A percentile compares a stretch with the other conserved stretches of the same genome.
These are phyloP conservation scores for Cinnamomum chago DNA, from an alignment of 164 flowering plant genomes.

Conservation along the genomic window DNA sequence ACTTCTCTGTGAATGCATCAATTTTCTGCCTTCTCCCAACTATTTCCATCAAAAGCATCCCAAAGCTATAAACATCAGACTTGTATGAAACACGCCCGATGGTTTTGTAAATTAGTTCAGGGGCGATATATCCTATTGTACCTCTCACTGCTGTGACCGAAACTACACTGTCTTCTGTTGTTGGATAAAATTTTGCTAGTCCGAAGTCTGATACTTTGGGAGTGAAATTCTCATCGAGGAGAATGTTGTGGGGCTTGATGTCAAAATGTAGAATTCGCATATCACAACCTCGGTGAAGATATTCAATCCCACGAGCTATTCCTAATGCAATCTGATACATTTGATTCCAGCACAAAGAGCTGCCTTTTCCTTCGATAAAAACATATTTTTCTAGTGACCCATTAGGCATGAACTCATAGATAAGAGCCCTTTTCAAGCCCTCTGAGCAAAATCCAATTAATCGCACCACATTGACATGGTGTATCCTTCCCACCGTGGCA, in stretches of 20 bases:
- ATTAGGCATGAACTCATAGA: conserved; percentile 15
- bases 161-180: neutral
- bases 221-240: conserved; percentile 3
- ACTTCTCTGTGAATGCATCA: neutral
- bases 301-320: conserved; percentile 1
- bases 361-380: neutral
- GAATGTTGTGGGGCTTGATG: conserved; percentile 16
- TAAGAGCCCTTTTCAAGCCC: conserved; percentile 7
- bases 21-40: conserved; percentile 1
- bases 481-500: conserved; percentile 9
- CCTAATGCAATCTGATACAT: conserved; percentile 1
- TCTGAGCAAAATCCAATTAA: conserved; percentile 7
- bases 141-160: conserved; percentile 2
- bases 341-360: neutral
- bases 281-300: conserved; percentile 8
- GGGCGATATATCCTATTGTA: conserved; percentile 12
- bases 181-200: conserved; percentile 1
- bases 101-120: conserved; percentile 3
- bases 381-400: conserved; percentile 8
- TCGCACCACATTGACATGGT: conserved; percentile 12
- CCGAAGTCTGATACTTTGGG: conserved; percentile 15
- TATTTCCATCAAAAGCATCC: conserved; percentile 13
- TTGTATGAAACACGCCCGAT: conserved; percentile 2
- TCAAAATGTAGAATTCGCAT: conserved; percentile 12
- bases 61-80: conserved; percentile 10